phyloP scores from a whole-genome alignment of 2,329 filamentous ascomycete genomes.

The Trichoderma lentiforme region DNA sequence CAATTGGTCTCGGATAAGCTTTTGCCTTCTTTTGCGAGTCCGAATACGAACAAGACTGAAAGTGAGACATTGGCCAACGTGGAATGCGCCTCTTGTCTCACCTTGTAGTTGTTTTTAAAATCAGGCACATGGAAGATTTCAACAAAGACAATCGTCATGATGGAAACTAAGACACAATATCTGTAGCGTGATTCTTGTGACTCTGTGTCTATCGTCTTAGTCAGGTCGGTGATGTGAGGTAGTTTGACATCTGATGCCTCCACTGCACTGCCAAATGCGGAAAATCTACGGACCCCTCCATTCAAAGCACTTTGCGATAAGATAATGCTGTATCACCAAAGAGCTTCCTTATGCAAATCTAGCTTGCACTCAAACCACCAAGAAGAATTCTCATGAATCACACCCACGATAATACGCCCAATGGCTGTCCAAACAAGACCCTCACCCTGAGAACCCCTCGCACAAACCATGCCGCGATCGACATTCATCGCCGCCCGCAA shows the following conservation, averaged over 20 bases:
- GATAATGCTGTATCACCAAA: conserved; percentile 2
- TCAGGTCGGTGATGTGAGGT: not conserved
- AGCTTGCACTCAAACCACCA: not conserved
- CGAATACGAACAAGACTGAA: conserved; percentile 8
- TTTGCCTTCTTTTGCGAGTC: not conserved
- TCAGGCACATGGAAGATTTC: not conserved
- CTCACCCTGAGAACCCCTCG: not conserved
- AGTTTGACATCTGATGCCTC: not conserved
- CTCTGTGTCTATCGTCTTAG: not conserved
- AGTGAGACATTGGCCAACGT: not conserved
- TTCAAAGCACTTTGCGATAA: not conserved
- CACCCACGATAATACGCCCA: not conserved
- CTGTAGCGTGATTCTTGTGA: not conserved
- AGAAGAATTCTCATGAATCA: not conserved
- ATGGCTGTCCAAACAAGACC: not conserved
- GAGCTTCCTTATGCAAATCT: not conserved
- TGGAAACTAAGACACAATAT: not conserved
- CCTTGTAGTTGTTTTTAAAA: not conserved
- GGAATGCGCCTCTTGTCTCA: not conserved
- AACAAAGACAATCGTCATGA: not conserved
- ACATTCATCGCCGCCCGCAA: conserved; percentile 47
- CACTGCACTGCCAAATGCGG: not conserved
- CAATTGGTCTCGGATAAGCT: not conserved
- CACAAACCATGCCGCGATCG: conserved; percentile 28
- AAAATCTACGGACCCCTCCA: conserved; percentile 15